Conservation (phyloP, 1,284 basidiomycete species). For the Trametes hirsuta region DNA sequence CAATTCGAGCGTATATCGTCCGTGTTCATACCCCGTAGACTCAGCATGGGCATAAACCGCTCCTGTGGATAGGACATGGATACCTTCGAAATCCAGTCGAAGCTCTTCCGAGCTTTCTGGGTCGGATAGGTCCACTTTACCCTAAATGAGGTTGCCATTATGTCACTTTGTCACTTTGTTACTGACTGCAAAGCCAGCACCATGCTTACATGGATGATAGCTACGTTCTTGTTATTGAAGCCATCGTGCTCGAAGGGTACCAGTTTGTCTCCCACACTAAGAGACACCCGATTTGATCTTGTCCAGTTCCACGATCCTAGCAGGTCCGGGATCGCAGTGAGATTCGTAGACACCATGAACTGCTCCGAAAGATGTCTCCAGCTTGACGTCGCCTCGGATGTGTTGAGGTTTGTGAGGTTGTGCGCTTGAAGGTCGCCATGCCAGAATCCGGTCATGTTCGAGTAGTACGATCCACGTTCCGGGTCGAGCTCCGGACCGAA, state of each 20-base stretch:
- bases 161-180: too few relatives aligned
- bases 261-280: constrained; percentile 69
- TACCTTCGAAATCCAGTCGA: constrained; percentile 72
- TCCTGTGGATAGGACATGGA: constrained; percentile 80
- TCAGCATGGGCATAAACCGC: constrained; percentile 77
- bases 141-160: constrained; percentile 43
- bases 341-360: constrained; percentile 52
- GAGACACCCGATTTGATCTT: constrained; percentile 57
- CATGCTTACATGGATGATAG: constrained; percentile 63
- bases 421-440: constrained; percentile 61
- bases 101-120: constrained; percentile 55
- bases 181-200: background rate
- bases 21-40: constrained; percentile 57
- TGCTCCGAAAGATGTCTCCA: constrained; percentile 56
- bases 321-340: constrained; percentile 42
- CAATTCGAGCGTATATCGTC: background rate
- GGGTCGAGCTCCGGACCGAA: constrained; percentile 51
- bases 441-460: constrained; percentile 77
- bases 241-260: constrained; percentile 32
- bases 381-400: constrained; percentile 24
- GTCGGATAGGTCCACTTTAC: constrained; percentile 69
- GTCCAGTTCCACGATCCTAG: constrained; percentile 73
- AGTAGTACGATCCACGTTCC: constrained; percentile 60
- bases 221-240: constrained; percentile 47
- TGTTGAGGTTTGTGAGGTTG: constrained; percentile 59